phyloP scores from a whole-genome alignment of 2,329 filamentous ascomycete species.

The Aspergillus fischeri region DNA sequence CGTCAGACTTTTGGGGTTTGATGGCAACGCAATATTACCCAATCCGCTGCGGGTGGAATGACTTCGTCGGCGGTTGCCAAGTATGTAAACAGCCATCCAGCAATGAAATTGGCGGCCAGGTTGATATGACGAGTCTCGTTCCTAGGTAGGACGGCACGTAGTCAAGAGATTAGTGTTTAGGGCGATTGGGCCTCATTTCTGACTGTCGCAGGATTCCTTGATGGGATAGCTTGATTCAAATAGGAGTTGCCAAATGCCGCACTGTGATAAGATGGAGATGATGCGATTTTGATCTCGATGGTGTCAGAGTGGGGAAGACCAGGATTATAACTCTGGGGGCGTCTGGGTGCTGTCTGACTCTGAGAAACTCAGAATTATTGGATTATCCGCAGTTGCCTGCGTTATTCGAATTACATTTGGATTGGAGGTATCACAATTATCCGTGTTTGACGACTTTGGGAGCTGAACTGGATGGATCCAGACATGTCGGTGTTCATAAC shows the following conservation, averaged over 20 bases:
- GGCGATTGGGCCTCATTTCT: not conserved
- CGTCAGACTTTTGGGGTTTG: not conserved
- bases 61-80: not conserved
- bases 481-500: no score
- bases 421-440: not conserved
- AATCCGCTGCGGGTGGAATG: not conserved
- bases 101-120: not conserved
- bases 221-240: not conserved
- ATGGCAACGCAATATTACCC: not conserved
- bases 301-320: conserved; percentile 18
- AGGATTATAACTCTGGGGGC: not conserved
- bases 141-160: not conserved
- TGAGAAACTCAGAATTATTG: not conserved
- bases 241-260: conserved; percentile 1
- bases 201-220: not conserved
- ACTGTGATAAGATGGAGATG: conserved; percentile 26
- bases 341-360: not conserved
- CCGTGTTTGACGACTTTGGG: not conserved
- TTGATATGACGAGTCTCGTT: not conserved
- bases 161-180: not conserved
- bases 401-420: not conserved
- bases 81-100: not conserved
- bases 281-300: conserved; percentile 32
- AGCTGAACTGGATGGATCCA: no score
- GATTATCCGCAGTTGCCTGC: not conserved